These are phyloP conservation scores for Cyclotella baltica DNA, from an alignment of 108 stramenopile species.

Conservation along the genomic window DNA sequence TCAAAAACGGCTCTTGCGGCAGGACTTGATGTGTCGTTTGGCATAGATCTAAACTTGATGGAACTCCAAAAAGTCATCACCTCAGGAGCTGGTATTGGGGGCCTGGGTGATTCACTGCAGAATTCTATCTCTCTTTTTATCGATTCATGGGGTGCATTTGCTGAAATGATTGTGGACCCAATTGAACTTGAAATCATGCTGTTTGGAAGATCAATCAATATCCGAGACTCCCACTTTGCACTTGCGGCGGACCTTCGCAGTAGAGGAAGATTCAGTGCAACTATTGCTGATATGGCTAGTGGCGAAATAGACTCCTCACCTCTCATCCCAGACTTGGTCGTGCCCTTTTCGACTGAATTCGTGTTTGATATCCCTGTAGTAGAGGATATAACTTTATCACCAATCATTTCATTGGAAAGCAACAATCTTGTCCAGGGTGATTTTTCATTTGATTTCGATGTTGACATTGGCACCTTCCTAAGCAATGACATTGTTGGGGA, in stretches of 20 bases:
- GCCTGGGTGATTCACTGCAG: background rate
- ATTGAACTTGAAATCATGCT: conserved; percentile 11
- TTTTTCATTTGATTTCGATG: conserved; percentile 25
- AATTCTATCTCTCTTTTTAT: background rate
- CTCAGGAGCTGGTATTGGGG: too few species aligned
- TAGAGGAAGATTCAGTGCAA: conserved; percentile 17
- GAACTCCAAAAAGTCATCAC: background rate
- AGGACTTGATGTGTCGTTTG: conserved; percentile 31
- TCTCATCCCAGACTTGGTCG: conserved; percentile 22
- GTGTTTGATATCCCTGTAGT: conserved; percentile 19
- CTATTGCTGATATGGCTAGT: conserved; percentile 5
- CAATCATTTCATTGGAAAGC: background rate
- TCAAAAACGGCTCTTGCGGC: conserved; percentile 10
- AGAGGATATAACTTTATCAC: background rate
- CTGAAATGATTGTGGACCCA: conserved; percentile 15
- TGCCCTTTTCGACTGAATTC: conserved; percentile 26
- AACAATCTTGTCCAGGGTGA: background rate
- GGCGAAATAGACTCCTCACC: background rate
- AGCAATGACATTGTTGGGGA: background rate
- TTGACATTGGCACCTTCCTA: conserved; percentile 19
- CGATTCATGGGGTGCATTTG: conserved; percentile 10
- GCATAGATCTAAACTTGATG: background rate
- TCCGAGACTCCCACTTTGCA: conserved; percentile 26
- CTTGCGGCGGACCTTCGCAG: conserved; percentile 28
- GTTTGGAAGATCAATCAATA: background rate